Base-by-base conservation (phyloP, 2,329 filamentous ascomycete genomes). In the Sarocladiaceae sp. region DNA sequence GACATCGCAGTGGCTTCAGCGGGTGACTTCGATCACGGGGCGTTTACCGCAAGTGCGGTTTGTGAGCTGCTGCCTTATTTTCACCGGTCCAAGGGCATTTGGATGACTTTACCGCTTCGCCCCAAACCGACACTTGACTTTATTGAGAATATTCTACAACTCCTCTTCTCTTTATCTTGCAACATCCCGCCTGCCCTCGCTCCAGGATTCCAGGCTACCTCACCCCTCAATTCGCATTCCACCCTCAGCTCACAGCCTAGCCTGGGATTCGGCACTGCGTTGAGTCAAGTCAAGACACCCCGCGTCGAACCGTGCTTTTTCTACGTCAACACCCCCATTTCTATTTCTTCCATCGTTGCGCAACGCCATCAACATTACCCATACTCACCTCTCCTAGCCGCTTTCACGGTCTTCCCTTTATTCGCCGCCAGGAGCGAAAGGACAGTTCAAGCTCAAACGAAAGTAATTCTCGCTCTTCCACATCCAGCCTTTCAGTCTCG, bases 361-460 rank as follows among this genome's bases (percentile, higher is more conserved):
- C n/a, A n/a, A n/a, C n/a, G n/a, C n/a, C n/a, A n/a, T n/a, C n/a
- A n/a, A n/a, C n/a, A n/a, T n/a, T n/a, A n/a, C n/a, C n/a, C n/a
- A n/a, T n/a, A n/a, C n/a, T n/a, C n/a, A n/a, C n/a, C n/a, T 36
- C 47, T 36, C 15, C 33, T n/a, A 25, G 36, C 52, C 42, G 53
- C 50, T 54, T 54, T 28, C 39, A 48, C 48, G 44, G 47, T 29
- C 48, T 54, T n/a, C 18, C 52, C 7, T 52, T 54, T 33, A 51
- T 52, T 35, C 48, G 29, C 23, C 40, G 40, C 33, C 46, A 52
- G 29, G 33, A 37, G 37, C 54, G 53, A 37, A 25, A 50, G 25
- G 44, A 42, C 29, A 54, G 44, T 46, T 31, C 40, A 53, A 52
- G 53, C 52, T 52, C 50, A 11, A 31, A 48, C 46, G 44, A 42